Evolutionary conservation across 495 filamentous ascomycete genomes (phyloP).

Genomic region (Aspergillus hancockii): DNA sequence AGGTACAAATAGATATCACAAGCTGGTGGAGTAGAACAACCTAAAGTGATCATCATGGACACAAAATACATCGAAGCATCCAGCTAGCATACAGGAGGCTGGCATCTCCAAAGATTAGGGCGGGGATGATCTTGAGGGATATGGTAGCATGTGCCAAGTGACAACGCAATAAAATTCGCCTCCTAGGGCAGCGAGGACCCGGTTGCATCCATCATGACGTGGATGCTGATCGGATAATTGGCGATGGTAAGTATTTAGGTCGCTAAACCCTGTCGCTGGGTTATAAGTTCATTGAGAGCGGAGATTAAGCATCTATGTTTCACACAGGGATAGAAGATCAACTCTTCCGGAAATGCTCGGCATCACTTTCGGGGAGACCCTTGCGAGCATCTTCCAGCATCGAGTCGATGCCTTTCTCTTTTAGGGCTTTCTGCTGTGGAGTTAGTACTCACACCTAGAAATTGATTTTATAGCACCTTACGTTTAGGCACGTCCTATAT

Average conservation of each 20-base stretch:
- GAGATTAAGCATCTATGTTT: background rate
- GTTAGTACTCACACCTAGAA: constrained; percentile 10
- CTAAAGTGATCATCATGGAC: background rate
- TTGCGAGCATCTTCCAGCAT: constrained; percentile 85
- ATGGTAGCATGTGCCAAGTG: background rate
- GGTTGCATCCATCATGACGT: background rate
- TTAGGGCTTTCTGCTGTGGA: constrained; percentile 66
- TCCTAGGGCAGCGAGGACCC: background rate
- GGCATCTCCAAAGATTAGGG: background rate
- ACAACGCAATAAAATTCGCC: too few species aligned
- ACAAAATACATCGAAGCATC: background rate
- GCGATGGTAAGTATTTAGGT: background rate
- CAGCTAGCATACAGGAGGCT: background rate
- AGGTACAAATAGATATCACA: background rate
- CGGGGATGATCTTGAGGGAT: background rate
- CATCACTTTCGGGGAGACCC: constrained; percentile 77
- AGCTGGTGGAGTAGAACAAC: background rate
- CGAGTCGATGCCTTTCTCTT: constrained; percentile 80
- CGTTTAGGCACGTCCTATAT: constrained; percentile 79
- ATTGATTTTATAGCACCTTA: constrained; percentile 40
- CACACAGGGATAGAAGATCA: background rate
- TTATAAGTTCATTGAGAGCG: background rate
- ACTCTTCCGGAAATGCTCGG: constrained; percentile 60
- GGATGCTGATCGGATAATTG: background rate
- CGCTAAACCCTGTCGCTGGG: background rate